Percentiles rank a stretch among this genome's conserved stretches.
Conservation (phyloP, 2,329 filamentous ascomycete genomes). For the Chaetomium strumarium region DNA sequence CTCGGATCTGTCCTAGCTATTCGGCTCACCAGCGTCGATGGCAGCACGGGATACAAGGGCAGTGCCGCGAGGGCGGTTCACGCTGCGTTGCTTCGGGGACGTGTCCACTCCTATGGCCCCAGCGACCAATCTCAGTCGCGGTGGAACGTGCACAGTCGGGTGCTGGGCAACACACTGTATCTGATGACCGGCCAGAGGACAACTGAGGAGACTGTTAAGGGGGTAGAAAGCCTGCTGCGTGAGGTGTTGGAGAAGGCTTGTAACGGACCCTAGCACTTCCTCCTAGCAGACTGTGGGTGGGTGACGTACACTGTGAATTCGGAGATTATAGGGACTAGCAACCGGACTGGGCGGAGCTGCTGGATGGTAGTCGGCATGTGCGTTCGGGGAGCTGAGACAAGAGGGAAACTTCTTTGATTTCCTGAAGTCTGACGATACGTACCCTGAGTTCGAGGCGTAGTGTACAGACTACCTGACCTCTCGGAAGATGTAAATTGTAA, state of each 20-base stretch:
- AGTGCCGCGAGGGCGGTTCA: slow-evolving; percentile 41
- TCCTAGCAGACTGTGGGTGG: too few species aligned
- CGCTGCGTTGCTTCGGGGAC: slow-evolving; percentile 27
- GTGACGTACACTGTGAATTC: too few species aligned
- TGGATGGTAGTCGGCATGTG: too few species aligned
- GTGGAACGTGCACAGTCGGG: slow-evolving; percentile 49
- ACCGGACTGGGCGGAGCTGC: too few species aligned
- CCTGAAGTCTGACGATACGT: too few species aligned
- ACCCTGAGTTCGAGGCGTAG: too few species aligned
- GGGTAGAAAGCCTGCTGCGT: slow-evolving; percentile 9
- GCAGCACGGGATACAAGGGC: slow-evolving; percentile 42
- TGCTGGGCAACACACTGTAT: slow-evolving; percentile 54
- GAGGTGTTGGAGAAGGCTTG: background rate
- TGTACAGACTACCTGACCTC: too few species aligned
- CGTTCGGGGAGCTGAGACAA: too few species aligned
- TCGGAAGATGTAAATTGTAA: too few species aligned
- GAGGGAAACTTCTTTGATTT: too few species aligned
- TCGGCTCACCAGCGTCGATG: slow-evolving; percentile 35
- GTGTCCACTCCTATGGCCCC: slow-evolving; percentile 15
- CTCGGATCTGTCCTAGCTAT: slow-evolving; percentile 71
- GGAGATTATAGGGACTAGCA: too few species aligned
- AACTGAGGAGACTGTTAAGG: slow-evolving; percentile 7
- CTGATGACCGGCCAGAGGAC: slow-evolving; percentile 49
- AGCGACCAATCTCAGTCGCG: too few species aligned
- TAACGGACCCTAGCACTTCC: background rate